A percentile compares a stretch with the other conserved stretches of the same genome.
phyloP scores from a whole-genome alignment of 257 asterid species.

The Solanum bulbocastanum region DNA sequence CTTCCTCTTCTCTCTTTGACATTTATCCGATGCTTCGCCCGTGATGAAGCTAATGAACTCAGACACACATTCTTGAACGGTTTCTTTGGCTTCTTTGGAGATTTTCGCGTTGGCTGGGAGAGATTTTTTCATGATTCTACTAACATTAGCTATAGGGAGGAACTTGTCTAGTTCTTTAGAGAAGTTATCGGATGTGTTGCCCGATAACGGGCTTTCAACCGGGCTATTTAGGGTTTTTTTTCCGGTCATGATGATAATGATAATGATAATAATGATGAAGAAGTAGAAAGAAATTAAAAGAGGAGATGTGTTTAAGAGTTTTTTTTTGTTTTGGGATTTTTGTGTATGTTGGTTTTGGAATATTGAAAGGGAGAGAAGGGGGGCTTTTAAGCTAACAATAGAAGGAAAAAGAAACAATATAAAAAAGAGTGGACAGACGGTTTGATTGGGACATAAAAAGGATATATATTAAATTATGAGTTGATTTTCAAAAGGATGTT shows the following conservation, averaged over 20 bases:
- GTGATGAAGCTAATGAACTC: constrained; percentile 61
- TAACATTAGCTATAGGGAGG: constrained; percentile 47
- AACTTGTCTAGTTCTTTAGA: constrained; percentile 26
- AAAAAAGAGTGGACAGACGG: constrained; percentile 33
- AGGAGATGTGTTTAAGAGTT: not conserved
- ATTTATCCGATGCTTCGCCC: constrained; percentile 56
- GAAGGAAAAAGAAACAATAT: not conserved
- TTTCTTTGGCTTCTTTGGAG: constrained; percentile 53
- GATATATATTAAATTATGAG: not conserved
- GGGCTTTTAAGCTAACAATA: constrained; percentile 8
- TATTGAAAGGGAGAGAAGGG: not conserved
- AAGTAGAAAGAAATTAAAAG: not conserved
- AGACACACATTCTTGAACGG: constrained; percentile 46
- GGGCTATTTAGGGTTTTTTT: constrained; percentile 16
- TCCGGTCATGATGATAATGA: constrained; percentile 15
- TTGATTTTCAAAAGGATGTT: not conserved
- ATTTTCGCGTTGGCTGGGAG: constrained; percentile 57
- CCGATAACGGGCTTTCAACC: not conserved
- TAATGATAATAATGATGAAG: not conserved
- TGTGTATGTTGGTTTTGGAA: not conserved
- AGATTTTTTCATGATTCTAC: constrained; percentile 52
- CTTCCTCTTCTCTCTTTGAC: constrained; percentile 52
- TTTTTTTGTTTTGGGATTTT: not conserved
- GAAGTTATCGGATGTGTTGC: not conserved
- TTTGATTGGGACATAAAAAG: constrained; percentile 22